Evolutionary conservation across 352 stramenopile genomes (phyloP).

Genomic region (Globisporangium takayamanum): DNA sequence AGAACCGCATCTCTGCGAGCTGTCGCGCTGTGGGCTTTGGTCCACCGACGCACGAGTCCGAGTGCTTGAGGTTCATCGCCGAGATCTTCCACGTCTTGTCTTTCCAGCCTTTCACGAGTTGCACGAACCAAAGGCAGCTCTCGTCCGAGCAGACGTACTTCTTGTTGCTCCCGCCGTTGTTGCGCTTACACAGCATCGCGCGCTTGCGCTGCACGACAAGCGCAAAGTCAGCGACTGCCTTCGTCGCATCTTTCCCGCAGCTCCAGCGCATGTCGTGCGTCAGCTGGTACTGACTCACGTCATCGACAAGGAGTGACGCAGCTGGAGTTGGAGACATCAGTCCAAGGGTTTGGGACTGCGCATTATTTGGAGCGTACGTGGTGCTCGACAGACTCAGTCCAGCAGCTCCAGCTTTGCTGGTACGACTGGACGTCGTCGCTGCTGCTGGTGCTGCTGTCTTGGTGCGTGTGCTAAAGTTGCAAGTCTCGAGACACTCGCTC

Average conservation of each 20-base stretch:
- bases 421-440: conserved; percentile 1
- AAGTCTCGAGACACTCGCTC: conserved; percentile 71
- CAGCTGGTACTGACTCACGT: conserved; percentile 60
- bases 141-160: conserved; percentile 83
- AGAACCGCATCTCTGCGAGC: conserved; percentile 77
- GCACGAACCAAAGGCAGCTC: conserved; percentile 69
- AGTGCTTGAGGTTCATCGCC: conserved; percentile 80
- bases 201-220: conserved; percentile 75
- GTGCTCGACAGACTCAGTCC: no score
- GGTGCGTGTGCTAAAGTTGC: conserved; percentile 57
- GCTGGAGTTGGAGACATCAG: conserved; percentile 9
- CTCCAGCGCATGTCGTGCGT: conserved; percentile 80
- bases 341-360: no score
- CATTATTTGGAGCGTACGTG: no score
- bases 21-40: conserved; percentile 69
- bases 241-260: conserved; percentile 70
- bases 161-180: conserved; percentile 80
- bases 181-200: conserved; percentile 73
- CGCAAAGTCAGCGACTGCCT: conserved; percentile 70
- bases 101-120: conserved; percentile 72
- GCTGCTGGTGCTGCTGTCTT: background rate
- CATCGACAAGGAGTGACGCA: conserved; percentile 43
- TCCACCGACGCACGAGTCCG: conserved; percentile 43
- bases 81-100: conserved; percentile 86
- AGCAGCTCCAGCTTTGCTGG: conserved; percentile 3